Conservation (phyloP, 257 asterid species). For the Mentha longifolia region DNA sequence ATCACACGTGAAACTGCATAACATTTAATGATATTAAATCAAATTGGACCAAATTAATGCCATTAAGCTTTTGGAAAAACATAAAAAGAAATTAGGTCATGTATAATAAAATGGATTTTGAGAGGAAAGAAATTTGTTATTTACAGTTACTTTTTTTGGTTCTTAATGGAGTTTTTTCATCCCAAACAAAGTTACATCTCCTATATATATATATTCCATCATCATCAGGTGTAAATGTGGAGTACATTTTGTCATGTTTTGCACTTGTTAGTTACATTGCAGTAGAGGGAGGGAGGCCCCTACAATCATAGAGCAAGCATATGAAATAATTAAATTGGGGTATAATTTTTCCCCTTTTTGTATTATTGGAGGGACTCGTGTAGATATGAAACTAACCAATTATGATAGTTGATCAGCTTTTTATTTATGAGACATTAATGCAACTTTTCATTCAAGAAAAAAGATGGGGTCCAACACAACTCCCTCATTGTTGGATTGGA, state of each 20-base stretch:
- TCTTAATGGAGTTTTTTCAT: neutral
- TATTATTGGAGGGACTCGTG: neutral
- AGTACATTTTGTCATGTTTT: neutral
- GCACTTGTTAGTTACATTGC: no score
- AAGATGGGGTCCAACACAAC: slow-evolving; percentile 41
- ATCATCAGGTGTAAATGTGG: neutral
- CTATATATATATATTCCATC: neutral
- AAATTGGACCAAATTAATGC: no score
- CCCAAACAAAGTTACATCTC: neutral
- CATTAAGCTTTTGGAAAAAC: neutral
- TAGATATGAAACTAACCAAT: no score
- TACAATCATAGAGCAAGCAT: neutral
- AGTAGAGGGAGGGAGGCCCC: slow-evolving; percentile 34
- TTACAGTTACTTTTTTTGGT: no score
- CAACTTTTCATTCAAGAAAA: slow-evolving; percentile 10
- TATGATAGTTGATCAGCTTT: slow-evolving; percentile 24
- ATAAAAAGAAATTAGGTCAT: neutral
- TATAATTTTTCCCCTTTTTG: neutral
- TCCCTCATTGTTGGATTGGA: slow-evolving; percentile 35
- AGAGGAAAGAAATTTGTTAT: neutral
- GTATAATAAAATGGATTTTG: neutral
- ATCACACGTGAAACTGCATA: no score
- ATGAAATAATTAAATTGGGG: neutral
- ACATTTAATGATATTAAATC: no score
- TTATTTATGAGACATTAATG: slow-evolving; percentile 38